These are phyloP conservation scores for Fragaria iinumae DNA, from an alignment of 306 rosid genomes.

Conservation along the genomic window DNA sequence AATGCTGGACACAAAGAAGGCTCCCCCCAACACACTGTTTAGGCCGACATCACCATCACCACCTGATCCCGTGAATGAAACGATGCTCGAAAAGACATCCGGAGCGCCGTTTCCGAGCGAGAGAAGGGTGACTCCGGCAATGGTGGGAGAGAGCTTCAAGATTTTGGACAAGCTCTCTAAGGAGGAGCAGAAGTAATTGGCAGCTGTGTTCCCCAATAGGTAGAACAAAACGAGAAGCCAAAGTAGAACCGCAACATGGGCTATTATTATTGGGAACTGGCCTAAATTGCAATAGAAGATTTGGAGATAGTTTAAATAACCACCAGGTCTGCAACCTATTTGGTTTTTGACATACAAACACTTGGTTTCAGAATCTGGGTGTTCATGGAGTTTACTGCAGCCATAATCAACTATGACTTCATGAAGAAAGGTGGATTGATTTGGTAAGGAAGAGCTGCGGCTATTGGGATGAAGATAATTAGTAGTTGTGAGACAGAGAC, in stretches of 20 bases:
- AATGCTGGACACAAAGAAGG: constrained; percentile 57
- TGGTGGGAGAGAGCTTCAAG: constrained; percentile 68
- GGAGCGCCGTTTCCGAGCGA: constrained; percentile 84
- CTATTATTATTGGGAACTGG: constrained; percentile 29
- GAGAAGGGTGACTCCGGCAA: constrained; percentile 81
- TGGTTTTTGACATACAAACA: constrained; percentile 49
- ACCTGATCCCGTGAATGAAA: constrained; percentile 54
- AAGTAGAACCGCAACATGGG: constrained; percentile 34
- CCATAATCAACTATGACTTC: constrained; percentile 17
- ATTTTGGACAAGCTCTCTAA: constrained; percentile 58
- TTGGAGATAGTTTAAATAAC: constrained; percentile 68
- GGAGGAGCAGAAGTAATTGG: constrained; percentile 65
- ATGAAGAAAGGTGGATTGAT: background rate
- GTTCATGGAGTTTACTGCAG: constrained; percentile 42
- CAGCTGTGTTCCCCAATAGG: constrained; percentile 71
- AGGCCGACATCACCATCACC: constrained; percentile 56
- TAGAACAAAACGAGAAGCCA: constrained; percentile 76
- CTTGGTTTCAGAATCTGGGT: constrained; percentile 37
- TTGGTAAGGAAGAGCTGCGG: constrained; percentile 9
- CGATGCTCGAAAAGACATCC: constrained; percentile 68
- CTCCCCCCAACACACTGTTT: constrained; percentile 75
- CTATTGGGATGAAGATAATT: constrained; percentile 8
- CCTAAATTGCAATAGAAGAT: constrained; percentile 63
- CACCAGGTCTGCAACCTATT: constrained; percentile 49
- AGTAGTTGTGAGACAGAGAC: constrained; percentile 26